Base-by-base conservation (phyloP, 805 yeast species). In the Lachancea thermotolerans region DNA sequence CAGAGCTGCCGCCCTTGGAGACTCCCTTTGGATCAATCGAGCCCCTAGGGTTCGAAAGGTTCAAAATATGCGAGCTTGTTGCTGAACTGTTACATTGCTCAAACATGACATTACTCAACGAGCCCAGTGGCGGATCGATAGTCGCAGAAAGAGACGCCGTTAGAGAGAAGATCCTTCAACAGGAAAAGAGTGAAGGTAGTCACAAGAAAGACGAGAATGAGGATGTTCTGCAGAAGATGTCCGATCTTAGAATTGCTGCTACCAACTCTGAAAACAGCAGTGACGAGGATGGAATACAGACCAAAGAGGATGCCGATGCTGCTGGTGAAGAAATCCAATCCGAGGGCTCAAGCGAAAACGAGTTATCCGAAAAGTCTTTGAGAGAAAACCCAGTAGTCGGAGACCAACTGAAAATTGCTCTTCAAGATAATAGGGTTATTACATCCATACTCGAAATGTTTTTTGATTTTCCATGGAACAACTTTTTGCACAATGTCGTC, bases 1-100 rank as follows among this genome's bases (percentile, higher is more conserved):
- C 66, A 2, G 57, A 62, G 18, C 46, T 66, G 12, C 58, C 64
- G 21, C 64, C 67, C 37, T 59, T 69, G 31, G 66, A 66, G 35
- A 70, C 74, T 2, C 71, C 75, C 54, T 53, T 71, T 74, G 68
- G 75, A 60, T 66, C 67, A 15, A 81, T 85, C 49, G 87, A 84
- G 59, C 90, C 93, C 1, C 69, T 93, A 25, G 99, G 99, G 1
- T 87, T 93, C 64, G 96, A 93, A 56, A 75, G 95, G 53, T 93
- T 93, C 67, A 87, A 91, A 57, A 77, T 93, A 15, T 85, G 96
- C 55, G 99, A 93, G 67, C 72, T 93, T 35, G 81, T 91, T 37
- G 99, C 99, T 0, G 99, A 93, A 60, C 72, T 93, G 37, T 71
- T 93, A 42, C 99, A 93, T 66, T 93, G 99, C 60, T 88, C 96